Evolutionary conservation across 345 rosid species (phyloP).

Genomic region (Viola odorata): DNA sequence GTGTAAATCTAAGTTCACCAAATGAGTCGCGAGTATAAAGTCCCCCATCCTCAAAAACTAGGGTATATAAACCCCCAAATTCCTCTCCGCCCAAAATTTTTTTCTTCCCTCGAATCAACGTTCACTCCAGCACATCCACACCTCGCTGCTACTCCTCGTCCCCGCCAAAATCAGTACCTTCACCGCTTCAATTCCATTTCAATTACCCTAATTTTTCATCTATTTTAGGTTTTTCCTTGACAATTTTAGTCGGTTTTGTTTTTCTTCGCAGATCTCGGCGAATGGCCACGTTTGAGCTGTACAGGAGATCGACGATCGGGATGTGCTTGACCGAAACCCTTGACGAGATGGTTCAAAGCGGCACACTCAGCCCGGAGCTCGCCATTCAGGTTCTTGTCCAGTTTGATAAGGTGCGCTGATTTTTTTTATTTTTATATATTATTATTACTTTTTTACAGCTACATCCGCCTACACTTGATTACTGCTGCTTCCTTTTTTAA

Average conservation of each 20-base stretch:
- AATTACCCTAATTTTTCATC: too few species aligned
- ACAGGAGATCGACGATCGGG: constrained; percentile 91
- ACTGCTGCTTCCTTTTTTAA: background rate
- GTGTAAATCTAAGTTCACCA: constrained; percentile 17
- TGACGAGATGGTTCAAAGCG: constrained; percentile 90
- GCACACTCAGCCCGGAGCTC: constrained; percentile 89
- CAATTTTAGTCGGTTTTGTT: constrained; percentile 2
- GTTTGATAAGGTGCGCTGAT: constrained; percentile 69
- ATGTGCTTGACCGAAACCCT: constrained; percentile 95
- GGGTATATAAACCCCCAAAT: constrained; percentile 74
- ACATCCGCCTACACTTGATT: background rate
- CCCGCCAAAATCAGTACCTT: constrained; percentile 27
- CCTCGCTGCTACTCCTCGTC: constrained; percentile 8
- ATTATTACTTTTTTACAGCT: background rate
- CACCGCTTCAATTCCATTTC: background rate
- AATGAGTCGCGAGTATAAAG: constrained; percentile 52
- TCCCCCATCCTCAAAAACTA: constrained; percentile 56
- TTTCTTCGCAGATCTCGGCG: constrained; percentile 24
- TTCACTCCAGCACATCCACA: constrained; percentile 16
- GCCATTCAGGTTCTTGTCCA: constrained; percentile 96
- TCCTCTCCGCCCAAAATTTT: constrained; percentile 48
- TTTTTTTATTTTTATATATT: background rate
- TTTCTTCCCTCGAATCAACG: constrained; percentile 27
- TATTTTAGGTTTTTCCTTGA: background rate
- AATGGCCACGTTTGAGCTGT: constrained; percentile 97